These are phyloP conservation scores for Aegilops tauschii DNA, from an alignment of 176 grass and related monocot genomes.

Conservation along the genomic window DNA sequence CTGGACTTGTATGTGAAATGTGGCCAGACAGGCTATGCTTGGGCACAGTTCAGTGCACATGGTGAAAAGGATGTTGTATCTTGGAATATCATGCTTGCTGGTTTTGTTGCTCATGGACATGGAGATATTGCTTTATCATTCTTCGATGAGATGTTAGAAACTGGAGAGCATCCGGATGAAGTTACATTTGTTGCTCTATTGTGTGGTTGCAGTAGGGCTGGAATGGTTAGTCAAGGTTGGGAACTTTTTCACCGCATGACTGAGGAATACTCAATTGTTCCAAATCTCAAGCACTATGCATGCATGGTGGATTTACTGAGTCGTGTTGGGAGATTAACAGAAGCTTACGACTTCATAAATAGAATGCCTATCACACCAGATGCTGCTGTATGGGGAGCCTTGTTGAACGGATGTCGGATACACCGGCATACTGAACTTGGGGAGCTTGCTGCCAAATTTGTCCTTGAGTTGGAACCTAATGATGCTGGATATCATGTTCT, in stretches of 20 bases:
- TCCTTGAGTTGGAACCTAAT: constrained; percentile 75
- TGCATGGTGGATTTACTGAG: constrained; percentile 96
- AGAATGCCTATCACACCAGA: constrained; percentile 76
- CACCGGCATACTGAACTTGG: constrained; percentile 74
- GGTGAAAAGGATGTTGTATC: constrained; percentile 75
- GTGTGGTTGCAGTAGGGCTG: constrained; percentile 77
- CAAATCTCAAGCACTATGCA: constrained; percentile 91
- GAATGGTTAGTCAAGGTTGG: constrained; percentile 80
- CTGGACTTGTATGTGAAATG: constrained; percentile 89
- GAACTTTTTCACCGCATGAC: constrained; percentile 70
- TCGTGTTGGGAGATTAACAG: constrained; percentile 60
- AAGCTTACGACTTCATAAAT: constrained; percentile 74
- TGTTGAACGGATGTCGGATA: constrained; percentile 89
- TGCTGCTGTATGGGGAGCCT: constrained; percentile 80
- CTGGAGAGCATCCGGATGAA: constrained; percentile 75
- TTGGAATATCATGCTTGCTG: constrained; percentile 88
- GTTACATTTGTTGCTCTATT: constrained; percentile 78
- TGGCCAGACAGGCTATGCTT: constrained; percentile 74
- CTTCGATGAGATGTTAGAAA: constrained; percentile 65
- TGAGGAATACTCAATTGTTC: constrained; percentile 61
- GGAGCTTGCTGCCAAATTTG: constrained; percentile 69
- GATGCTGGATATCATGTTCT: constrained; percentile 79
- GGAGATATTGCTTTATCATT: constrained; percentile 56
- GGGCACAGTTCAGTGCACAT: constrained; percentile 60
- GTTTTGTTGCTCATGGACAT: constrained; percentile 63